These are phyloP conservation scores for Podila clonocystis DNA, from an alignment of 192 early-diverging fungal species.

Conservation along the genomic window DNA sequence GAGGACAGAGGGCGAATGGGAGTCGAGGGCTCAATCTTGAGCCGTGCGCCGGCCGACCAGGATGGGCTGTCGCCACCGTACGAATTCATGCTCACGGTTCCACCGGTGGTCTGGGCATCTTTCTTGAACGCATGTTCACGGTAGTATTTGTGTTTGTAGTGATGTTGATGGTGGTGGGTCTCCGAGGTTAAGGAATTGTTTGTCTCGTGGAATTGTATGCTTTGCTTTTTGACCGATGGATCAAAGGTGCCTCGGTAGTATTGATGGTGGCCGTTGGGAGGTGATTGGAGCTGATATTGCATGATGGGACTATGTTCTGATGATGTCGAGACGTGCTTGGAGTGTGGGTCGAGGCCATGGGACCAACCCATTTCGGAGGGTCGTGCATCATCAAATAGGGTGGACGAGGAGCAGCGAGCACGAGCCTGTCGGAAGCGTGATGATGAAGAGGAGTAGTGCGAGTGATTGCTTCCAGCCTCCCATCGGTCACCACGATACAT, in stretches of 20 bases:
- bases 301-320: not conserved
- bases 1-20: constrained; percentile 13
- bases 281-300: not conserved
- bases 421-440: constrained; percentile 10
- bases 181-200: not conserved
- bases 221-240: constrained; percentile 4
- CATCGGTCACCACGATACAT: not conserved
- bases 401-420: constrained; percentile 46
- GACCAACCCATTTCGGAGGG: constrained; percentile 14
- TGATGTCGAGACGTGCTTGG: not conserved
- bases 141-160: not conserved
- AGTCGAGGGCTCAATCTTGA: constrained; percentile 37
- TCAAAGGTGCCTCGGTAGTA: constrained; percentile 6
- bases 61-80: constrained; percentile 21
- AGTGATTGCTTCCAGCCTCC: constrained; percentile 3
- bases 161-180: not conserved
- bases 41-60: constrained; percentile 9
- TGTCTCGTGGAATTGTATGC: constrained; percentile 14
- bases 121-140: not conserved
- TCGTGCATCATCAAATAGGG: constrained; percentile 34
- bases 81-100: constrained; percentile 15
- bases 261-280: constrained; percentile 6
- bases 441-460: not conserved
- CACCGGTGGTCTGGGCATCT: constrained; percentile 2
- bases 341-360: not conserved